Conservation (phyloP, 306 rosid genomes). For the Neltuma alba region DNA sequence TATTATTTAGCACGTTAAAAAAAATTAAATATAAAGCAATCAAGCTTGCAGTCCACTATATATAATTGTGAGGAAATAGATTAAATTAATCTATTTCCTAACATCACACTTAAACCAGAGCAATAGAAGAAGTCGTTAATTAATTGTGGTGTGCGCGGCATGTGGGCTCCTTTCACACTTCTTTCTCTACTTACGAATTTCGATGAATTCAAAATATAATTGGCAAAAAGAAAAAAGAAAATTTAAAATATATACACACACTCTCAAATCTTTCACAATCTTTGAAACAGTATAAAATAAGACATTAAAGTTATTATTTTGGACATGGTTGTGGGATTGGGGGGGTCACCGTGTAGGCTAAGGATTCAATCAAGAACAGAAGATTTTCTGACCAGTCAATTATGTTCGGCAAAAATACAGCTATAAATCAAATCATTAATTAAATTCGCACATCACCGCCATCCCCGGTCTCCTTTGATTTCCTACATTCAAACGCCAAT, state of each 20-base stretch:
- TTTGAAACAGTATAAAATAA: neutral
- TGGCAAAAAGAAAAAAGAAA: too few relatives aligned
- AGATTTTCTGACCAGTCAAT: neutral
- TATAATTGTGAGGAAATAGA: too few relatives aligned
- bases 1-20: too few relatives aligned
- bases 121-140: neutral
- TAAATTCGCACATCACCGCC: neutral
- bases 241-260: neutral
- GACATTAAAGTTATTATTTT: neutral
- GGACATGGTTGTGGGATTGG: neutral
- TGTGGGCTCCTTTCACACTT: neutral
- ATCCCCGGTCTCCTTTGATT: neutral
- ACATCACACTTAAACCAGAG: neutral
- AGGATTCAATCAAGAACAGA: neutral
- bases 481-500: neutral
- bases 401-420: neutral
- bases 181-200: neutral
- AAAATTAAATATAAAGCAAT: too few relatives aligned
- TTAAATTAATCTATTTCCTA: too few relatives aligned
- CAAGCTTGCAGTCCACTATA: too few relatives aligned
- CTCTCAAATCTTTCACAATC: neutral
- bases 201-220: neutral
- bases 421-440: neutral
- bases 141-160: neutral
- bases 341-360: neutral